Evolutionary conservation across 495 filamentous ascomycete species (phyloP), one percentile per base, ranked within the genome.

Genomic region (Penicillium alfredii): DNA sequence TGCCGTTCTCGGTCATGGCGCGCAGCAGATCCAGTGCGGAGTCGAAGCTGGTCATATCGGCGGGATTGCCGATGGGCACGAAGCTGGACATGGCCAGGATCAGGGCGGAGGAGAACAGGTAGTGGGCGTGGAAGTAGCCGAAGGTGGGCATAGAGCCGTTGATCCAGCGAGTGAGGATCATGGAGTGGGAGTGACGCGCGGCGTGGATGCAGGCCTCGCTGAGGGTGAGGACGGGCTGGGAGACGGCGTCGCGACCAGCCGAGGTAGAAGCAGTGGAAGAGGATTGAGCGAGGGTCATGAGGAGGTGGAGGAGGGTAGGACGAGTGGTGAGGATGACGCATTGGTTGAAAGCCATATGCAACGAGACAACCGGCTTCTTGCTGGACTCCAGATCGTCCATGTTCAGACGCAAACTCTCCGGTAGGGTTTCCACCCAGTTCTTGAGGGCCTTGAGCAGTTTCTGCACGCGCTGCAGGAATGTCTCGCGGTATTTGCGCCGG

Each of bases 61-160:
- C 46, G 0, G 61, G 49, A 25, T 45, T 64, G 12, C 60, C 63
- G 32, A 64, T 60, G 1, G 63, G 58, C 2, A 66, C 54, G 35
- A 68, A 63, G 33, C 53, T 60, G 20, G 65, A 68, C 56, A 69
- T 68, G 21, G 65, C 60, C 4, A 71, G 45, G 10, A 66, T 58
- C 1, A 66, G 44, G 1, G 58, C 57, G 0, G 60, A 58, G 15
- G 67, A 69, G 38, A 71, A 71, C 10, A 71, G 62, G 35, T 69
- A 71, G 36, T 68, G 63, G 1, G 65, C 58, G 42, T 66, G 60
- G 45, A 69, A 69, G 47, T 65, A 71, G 12, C 64, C 67, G 38
- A 68, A 71, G 5, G 58, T 59, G 0, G 64, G 58, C 31, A 69
- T 60, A 6, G 67, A 58, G 16, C 63, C 67, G 39, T 63, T 63